Evolutionary conservation across 495 filamentous ascomycete species (phyloP).

Genomic region (Aspergillus leporis): DNA sequence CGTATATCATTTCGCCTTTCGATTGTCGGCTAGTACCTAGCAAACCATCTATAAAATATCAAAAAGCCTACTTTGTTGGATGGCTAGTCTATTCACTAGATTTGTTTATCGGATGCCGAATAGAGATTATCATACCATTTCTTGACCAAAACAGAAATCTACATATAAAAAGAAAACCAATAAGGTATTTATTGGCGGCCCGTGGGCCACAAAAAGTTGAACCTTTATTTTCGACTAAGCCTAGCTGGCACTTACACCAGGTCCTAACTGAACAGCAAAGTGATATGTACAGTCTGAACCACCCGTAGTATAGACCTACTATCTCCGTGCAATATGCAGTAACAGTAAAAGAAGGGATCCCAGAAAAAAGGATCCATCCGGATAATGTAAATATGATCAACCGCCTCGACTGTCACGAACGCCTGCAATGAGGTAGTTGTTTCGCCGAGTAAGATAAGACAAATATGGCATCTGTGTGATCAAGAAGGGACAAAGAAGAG

Average conservation of each 20-base stretch:
- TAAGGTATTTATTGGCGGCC: slow-evolving; percentile 13
- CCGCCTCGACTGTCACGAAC: not conserved
- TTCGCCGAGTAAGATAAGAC: slow-evolving; percentile 10
- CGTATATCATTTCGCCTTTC: no score
- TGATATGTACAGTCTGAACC: slow-evolving; percentile 25
- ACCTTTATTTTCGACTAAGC: slow-evolving; percentile 24
- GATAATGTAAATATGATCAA: not conserved
- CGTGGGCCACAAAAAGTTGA: slow-evolving; percentile 23
- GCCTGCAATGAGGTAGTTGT: slow-evolving; percentile 5
- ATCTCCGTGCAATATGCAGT: slow-evolving; percentile 4
- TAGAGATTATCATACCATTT: no score
- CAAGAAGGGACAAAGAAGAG: slow-evolving; percentile 21
- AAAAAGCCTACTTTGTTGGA: no score
- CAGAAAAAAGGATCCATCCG: not conserved
- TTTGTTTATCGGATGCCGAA: no score
- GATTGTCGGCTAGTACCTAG: no score
- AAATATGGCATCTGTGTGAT: slow-evolving; percentile 6
- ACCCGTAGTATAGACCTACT: slow-evolving; percentile 8
- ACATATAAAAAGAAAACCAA: no score
- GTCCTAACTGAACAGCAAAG: slow-evolving; percentile 12
- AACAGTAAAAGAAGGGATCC: not conserved
- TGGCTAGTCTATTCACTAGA: no score
- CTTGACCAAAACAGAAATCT: no score
- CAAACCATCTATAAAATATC: no score
- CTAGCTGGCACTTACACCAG: slow-evolving; percentile 22